Conservation (phyloP, 805 yeast species). For the Metschnikowia gelsemii region DNA sequence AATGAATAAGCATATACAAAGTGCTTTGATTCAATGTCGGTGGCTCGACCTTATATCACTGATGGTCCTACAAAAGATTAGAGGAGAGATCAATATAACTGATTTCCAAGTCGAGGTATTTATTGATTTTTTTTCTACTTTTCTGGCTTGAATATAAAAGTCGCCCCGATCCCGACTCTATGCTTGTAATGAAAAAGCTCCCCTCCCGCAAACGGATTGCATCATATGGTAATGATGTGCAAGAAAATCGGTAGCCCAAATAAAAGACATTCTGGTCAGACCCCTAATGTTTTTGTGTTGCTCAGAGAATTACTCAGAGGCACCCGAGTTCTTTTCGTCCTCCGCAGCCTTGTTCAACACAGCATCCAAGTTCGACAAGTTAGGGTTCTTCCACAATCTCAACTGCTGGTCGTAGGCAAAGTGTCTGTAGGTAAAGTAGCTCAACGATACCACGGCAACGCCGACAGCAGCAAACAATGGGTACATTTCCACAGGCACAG, state of each 20-base stretch:
- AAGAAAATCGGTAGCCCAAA: neutral
- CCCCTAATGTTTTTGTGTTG: no score
- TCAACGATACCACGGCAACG: conserved; percentile 39
- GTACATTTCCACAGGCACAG: conserved; percentile 46
- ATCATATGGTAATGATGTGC: neutral
- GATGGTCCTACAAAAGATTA: no score
- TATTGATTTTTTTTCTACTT: neutral
- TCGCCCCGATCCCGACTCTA: neutral
- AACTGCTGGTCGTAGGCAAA: conserved; percentile 45
- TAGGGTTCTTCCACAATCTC: conserved; percentile 47
- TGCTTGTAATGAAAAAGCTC: neutral
- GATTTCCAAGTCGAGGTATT: no score
- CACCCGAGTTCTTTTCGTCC: conserved; percentile 17
- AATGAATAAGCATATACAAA: neutral
- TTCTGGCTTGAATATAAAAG: neutral
- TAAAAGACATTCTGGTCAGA: no score
- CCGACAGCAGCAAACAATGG: conserved; percentile 48
- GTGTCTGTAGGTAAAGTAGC: conserved; percentile 48
- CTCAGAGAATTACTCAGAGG: conserved; percentile 12
- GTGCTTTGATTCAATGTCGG: no score
- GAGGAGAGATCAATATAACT: no score
- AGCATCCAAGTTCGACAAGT: conserved; percentile 43
- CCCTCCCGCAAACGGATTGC: neutral
- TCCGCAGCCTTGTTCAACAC: conserved; percentile 41
- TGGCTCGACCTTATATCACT: no score